Conservation (phyloP, 2,329 filamentous ascomycete species). For the Clonostachys solani region DNA sequence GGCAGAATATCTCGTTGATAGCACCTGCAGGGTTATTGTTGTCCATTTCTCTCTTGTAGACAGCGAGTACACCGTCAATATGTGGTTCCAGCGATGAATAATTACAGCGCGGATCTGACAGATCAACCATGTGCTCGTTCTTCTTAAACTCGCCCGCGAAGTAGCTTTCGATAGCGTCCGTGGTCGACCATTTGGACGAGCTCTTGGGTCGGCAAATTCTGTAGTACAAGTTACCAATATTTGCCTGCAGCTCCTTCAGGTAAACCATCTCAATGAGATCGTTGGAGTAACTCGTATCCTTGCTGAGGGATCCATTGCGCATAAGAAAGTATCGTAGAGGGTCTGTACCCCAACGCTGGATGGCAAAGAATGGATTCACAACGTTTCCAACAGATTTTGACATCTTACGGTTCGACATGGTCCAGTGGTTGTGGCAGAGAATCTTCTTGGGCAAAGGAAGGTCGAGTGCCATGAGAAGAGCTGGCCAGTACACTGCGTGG, state of each 20-base stretch:
- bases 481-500: conserved; percentile 97
- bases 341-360: conserved; percentile 85
- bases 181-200: conserved; percentile 54
- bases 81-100: conserved; percentile 18
- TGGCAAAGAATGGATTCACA: conserved; percentile 87
- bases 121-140: background rate
- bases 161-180: conserved; percentile 43
- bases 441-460: conserved; percentile 76
- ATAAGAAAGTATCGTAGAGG: conserved; percentile 86
- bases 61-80: conserved; percentile 9
- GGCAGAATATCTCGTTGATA: conserved; percentile 58
- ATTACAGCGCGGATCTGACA: background rate
- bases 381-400: conserved; percentile 94
- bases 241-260: conserved; percentile 71
- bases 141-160: conserved; percentile 15
- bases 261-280: conserved; percentile 69
- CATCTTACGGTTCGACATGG: conserved; percentile 88
- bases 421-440: conserved; percentile 93
- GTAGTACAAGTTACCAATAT: conserved; percentile 75
- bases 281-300: conserved; percentile 87
- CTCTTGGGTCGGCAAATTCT: conserved; percentile 64
- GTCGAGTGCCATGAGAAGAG: conserved; percentile 83
- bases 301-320: conserved; percentile 68
- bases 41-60: conserved; percentile 53
- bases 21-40: conserved; percentile 60